Evolutionary conservation across 1,284 basidiomycete species (phyloP).

Genomic region (Meira miltonrushii): DNA sequence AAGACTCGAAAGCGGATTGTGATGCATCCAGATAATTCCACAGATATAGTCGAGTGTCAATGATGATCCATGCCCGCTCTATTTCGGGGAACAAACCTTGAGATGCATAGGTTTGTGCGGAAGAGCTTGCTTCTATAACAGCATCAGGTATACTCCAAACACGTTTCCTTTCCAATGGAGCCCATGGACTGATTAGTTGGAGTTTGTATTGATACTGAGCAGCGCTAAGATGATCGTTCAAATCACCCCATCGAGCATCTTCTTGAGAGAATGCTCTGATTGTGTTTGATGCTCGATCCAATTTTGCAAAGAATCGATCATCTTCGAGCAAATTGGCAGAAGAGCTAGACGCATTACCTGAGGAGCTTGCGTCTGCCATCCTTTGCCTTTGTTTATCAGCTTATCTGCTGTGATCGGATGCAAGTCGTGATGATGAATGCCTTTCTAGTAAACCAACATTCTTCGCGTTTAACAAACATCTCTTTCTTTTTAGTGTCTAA

Average conservation of each 20-base stretch:
- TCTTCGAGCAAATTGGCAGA: conserved; percentile 1
- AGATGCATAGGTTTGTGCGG: conserved; percentile 14
- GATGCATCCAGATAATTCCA: conserved; percentile 92
- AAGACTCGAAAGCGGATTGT: conserved; percentile 78
- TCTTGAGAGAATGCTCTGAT: conserved; percentile 9
- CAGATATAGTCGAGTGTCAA: conserved; percentile 87
- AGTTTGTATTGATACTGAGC: conserved; percentile 15
- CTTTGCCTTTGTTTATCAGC: neutral
- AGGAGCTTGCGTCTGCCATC: neutral
- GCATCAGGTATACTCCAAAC: conserved; percentile 18
- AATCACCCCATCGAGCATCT: conserved; percentile 10
- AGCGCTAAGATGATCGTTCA: conserved; percentile 16
- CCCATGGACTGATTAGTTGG: conserved; percentile 14
- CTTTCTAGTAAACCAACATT: neutral
- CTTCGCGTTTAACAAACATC: neutral
- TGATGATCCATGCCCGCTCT: conserved; percentile 88
- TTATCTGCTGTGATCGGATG: neutral
- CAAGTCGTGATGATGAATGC: neutral
- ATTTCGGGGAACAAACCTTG: conserved; percentile 83
- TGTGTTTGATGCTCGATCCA: neutral
- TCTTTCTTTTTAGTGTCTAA: no score
- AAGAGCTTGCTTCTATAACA: conserved; percentile 20
- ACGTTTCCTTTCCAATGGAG: conserved; percentile 7
- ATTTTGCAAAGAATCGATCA: conserved; percentile 11
- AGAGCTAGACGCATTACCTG: neutral